A percentile compares a stretch with the other conserved stretches of the same genome.
These are phyloP conservation scores for Agrocybe pediades DNA, from an alignment of 768 basidiomycete genomes.

Conservation along the genomic window DNA sequence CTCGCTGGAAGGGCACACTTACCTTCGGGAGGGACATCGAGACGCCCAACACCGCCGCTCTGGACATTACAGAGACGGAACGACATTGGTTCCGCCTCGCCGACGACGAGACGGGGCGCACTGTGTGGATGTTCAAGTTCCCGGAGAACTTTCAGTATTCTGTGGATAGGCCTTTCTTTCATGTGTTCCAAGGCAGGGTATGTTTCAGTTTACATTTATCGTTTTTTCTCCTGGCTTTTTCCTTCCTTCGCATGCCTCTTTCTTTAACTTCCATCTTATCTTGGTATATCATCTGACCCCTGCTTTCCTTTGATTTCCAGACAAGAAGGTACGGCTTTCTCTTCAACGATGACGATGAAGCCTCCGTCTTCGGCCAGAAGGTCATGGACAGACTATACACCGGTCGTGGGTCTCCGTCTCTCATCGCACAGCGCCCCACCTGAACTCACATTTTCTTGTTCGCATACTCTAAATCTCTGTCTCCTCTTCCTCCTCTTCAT, in stretches of 20 bases:
- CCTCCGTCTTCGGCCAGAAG: conserved; percentile 38
- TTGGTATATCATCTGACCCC: no score
- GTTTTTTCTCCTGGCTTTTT: no score
- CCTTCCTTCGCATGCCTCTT: no score
- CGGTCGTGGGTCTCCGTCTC: conserved; percentile 22
- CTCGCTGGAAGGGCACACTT: conserved; percentile 60
- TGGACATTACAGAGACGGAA: conserved; percentile 24
- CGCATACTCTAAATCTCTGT: no score
- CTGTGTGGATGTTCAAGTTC: conserved; percentile 71
- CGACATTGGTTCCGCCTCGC: conserved; percentile 67
- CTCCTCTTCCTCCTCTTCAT: no score
- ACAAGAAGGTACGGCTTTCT: conserved; percentile 55
- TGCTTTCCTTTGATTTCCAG: conserved; percentile 53
- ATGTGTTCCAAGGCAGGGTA: conserved; percentile 85
- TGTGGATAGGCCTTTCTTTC: conserved; percentile 90
- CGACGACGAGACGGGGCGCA: conserved; percentile 55
- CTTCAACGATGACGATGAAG: conserved; percentile 52
- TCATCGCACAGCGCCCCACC: background rate
- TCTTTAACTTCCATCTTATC: no score
- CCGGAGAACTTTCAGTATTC: conserved; percentile 67
- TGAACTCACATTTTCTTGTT: conserved; percentile 8
- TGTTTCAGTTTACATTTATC: conserved; percentile 31
- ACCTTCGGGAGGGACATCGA: conserved; percentile 52
- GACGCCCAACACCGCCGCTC: conserved; percentile 26
- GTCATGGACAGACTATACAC: conserved; percentile 33